Conservation (phyloP, 2,329 filamentous ascomycete genomes). For the Aspergillus piperis region DNA sequence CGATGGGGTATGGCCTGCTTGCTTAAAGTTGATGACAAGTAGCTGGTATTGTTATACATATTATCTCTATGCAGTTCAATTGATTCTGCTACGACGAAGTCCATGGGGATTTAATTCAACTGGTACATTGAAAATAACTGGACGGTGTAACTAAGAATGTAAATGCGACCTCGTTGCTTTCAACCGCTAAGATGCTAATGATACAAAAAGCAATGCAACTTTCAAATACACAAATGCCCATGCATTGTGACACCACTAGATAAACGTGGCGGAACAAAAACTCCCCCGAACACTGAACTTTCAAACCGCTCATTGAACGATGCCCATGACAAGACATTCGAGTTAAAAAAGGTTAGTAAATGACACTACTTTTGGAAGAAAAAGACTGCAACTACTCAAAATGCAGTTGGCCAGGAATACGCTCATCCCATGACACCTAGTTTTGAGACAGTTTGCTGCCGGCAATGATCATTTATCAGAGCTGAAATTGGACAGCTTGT, state of each 20-base stretch:
- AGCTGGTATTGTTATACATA: too few species aligned
- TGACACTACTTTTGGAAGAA: not conserved
- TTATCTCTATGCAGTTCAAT: too few species aligned
- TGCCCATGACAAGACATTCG: not conserved
- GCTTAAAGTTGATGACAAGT: too few species aligned
- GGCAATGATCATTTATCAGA: not conserved
- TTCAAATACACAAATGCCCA: constrained; percentile 2
- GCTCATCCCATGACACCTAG: too few species aligned
- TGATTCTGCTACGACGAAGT: too few species aligned
- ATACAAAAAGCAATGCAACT: not conserved
- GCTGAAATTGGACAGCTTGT: not conserved
- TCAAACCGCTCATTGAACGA: not conserved
- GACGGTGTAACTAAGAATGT: not conserved
- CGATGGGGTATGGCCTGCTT: too few species aligned
- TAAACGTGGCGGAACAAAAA: not conserved
- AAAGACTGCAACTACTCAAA: not conserved
- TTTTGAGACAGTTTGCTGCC: not conserved
- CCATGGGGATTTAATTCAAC: too few species aligned
- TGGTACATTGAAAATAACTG: too few species aligned
- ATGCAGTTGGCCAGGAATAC: not conserved
- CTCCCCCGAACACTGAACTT: not conserved
- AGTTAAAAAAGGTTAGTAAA: not conserved
- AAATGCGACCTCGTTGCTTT: not conserved
- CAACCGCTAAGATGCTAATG: constrained; percentile 6
- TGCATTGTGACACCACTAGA: not conserved